Conservation (phyloP, 2,329 filamentous ascomycete species). For the Aureobasidium sp. region DNA sequence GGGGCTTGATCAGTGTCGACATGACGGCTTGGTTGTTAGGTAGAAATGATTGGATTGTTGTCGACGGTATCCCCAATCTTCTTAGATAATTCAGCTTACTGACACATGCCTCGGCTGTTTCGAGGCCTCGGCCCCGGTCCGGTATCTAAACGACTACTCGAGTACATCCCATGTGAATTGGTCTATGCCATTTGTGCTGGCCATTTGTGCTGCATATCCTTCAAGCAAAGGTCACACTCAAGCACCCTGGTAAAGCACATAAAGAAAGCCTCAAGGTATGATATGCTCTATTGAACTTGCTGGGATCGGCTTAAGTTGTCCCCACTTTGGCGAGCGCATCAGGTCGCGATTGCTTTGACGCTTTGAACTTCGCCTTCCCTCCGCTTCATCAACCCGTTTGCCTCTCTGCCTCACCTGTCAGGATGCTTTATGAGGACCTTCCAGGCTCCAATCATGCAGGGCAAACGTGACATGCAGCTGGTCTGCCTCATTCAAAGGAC, state of each 20-base stretch:
- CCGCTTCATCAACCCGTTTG: not conserved
- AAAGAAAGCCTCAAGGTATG: not conserved
- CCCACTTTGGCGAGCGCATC: not conserved
- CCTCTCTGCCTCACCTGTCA: not conserved
- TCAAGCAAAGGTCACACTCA: not conserved
- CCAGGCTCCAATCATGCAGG: not conserved
- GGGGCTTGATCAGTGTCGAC: slow-evolving; percentile 60
- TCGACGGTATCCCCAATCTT: not conserved
- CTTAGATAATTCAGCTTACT: not conserved
- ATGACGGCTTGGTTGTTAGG: not conserved
- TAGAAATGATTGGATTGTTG: not conserved
- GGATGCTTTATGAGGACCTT: too few species aligned
- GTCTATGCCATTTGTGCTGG: not conserved
- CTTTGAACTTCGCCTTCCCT: not conserved
- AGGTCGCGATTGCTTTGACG: not conserved
- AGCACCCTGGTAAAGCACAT: not conserved
- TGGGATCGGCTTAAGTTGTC: not conserved
- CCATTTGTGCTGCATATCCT: not conserved
- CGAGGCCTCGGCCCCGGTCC: not conserved
- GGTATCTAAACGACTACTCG: not conserved
- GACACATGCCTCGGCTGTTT: not conserved
- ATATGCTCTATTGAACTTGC: not conserved
- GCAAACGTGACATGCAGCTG: not conserved
- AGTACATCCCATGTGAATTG: not conserved
- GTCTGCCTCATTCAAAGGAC: not conserved